These are phyloP conservation scores for Aspergillus luchuensis DNA, from an alignment of 2,329 filamentous ascomycete genomes.

Conservation along the genomic window DNA sequence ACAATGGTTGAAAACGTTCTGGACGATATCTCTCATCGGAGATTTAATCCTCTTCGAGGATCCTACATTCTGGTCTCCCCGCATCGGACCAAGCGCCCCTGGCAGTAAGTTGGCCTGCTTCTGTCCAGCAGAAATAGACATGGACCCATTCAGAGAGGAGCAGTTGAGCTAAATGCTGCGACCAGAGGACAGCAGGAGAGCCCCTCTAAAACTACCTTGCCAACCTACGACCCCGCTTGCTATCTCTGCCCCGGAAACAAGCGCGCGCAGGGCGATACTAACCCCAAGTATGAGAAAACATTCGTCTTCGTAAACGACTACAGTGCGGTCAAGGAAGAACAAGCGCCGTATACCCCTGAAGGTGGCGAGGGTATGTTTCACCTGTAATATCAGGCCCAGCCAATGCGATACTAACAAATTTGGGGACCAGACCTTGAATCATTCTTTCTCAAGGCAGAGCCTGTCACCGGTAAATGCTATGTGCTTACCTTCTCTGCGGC, in stretches of 20 bases:
- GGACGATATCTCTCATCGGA: constrained; percentile 93
- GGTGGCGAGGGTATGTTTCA: constrained; percentile 51
- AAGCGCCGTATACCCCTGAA: constrained; percentile 70
- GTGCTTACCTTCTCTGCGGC: constrained; percentile 91
- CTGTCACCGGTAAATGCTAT: constrained; percentile 94
- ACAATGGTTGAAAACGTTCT: constrained; percentile 75
- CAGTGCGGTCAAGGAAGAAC: constrained; percentile 91
- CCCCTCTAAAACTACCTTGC: constrained; percentile 67
- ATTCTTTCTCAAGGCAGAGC: constrained; percentile 75
- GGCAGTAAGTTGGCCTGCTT: constrained; percentile 72
- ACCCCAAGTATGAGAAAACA: constrained; percentile 82
- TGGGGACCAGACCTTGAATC: constrained; percentile 64
- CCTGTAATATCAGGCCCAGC: background rate
- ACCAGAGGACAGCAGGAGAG: constrained; percentile 74
- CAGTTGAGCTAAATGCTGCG: background rate
- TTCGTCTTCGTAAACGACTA: constrained; percentile 98
- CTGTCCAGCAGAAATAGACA: no score
- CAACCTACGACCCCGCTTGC: constrained; percentile 85
- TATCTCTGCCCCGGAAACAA: constrained; percentile 93
- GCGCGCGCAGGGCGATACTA: constrained; percentile 80
- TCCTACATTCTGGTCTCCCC: constrained; percentile 94
- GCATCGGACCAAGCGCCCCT: constrained; percentile 93
- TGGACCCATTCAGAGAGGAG: background rate
- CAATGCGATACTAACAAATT: background rate
- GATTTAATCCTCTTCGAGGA: constrained; percentile 87